Base-by-base conservation (phyloP, 2,329 filamentous ascomycete species). In the Neonectria hederae region DNA sequence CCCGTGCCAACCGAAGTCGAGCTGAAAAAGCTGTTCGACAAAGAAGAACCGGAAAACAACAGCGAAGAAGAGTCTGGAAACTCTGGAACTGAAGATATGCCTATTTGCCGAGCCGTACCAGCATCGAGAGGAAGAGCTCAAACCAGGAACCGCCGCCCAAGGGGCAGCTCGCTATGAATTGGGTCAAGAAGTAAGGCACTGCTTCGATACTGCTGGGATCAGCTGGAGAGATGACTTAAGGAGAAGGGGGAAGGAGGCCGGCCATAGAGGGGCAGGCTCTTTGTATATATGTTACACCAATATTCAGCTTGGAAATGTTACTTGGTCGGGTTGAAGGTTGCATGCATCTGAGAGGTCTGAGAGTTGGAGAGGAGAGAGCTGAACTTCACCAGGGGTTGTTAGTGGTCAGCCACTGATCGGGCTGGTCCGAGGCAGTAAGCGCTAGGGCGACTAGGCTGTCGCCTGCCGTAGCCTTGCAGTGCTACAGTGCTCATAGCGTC, bases 21-120 rank as follows among this genome's bases (percentile, higher is more conserved):
- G 14, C 54, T 75, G 22, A 55, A 65, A 40, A 64, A 65, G 46
- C 61, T 76, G 17, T 72, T 76, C 21, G 66, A 13, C 26, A 56
- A 28, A 10, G 22, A 28, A 10, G n/a, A 26, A 24, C 10, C 19
- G 14, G 22, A 14, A 28, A 19, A 13, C 2, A 21, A 9, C 3
- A 17, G 11, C 21, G 14, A 32, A 5, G 59, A 40, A 22, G 60
- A 43, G 21, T 54, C 60, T 5, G 19, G 43, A 14, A 45, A 38
- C 5, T 49, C 53, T 21, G 56, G 57, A 17, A 46, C 35, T 5
- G 58, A 24, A 19, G 35, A 43, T 6, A 19, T 4, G 6, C 10
- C 30, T 5, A n/a, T 53, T 17, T 10, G 21, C 5, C 30, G 21
- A 28, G 17, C 4, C 17, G 46, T 28, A 11, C 10, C 21, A 1